These are phyloP conservation scores for Spathaspora hagerdaliae DNA, from an alignment of 805 yeast species.

Conservation along the genomic window DNA sequence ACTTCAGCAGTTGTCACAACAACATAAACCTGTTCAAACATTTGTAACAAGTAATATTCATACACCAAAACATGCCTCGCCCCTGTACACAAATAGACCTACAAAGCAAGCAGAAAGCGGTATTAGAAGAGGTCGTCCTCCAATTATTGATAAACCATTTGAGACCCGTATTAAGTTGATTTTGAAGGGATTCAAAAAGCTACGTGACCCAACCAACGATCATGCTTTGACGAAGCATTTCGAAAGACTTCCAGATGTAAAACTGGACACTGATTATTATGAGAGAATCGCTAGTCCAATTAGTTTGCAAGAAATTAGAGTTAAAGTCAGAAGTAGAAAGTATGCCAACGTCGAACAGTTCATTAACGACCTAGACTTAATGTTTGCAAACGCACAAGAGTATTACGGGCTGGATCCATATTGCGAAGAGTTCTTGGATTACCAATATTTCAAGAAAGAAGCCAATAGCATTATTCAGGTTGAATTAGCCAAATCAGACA, in stretches of 20 bases:
- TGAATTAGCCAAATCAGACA: conserved; percentile 79
- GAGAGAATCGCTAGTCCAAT: conserved; percentile 54
- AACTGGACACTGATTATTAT: conserved; percentile 52
- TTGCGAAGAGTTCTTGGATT: conserved; percentile 56
- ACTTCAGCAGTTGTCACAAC: not conserved
- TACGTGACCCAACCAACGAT: conserved; percentile 47
- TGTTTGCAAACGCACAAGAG: conserved; percentile 70
- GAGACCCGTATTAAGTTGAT: conserved; percentile 90
- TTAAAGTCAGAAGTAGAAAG: conserved; percentile 80
- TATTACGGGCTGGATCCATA: conserved; percentile 52
- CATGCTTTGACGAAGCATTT: conserved; percentile 56
- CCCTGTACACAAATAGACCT: conserved; percentile 3
- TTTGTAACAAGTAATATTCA: not conserved
- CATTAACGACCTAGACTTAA: conserved; percentile 67
- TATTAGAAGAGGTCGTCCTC: conserved; percentile 83
- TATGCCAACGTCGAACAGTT: conserved; percentile 74
- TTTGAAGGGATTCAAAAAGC: conserved; percentile 74
- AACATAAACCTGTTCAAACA: not conserved
- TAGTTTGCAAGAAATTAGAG: conserved; percentile 68
- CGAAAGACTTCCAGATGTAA: conserved; percentile 77
- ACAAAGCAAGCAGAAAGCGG: conserved; percentile 33
- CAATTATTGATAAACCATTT: conserved; percentile 84
- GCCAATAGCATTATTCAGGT: conserved; percentile 55
- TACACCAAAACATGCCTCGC: conserved; percentile 1
- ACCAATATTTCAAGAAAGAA: conserved; percentile 58